These are phyloP conservation scores for Brassica napus DNA, from an alignment of 345 rosid genomes.

Conservation along the genomic window Da-Ae NC_063448.1:43138001-43138500, in stretches of 20 bases:
- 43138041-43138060: not conserved
- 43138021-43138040: constrained; percentile 28
- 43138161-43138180: constrained; percentile 29
- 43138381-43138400: constrained; percentile 75
- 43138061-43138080: constrained; percentile 25
- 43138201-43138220: constrained; percentile 90
- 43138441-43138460: not conserved
- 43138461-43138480: not conserved
- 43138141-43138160: constrained; percentile 21
- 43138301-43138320: not conserved
- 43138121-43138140: constrained; percentile 7
- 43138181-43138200: constrained; percentile 31
- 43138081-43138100: constrained; percentile 37
- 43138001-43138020: constrained; percentile 20
- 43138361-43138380: constrained; percentile 92
- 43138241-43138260: constrained; percentile 71
- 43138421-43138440: constrained; percentile 86
- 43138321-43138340: constrained; percentile 56
- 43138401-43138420: constrained; percentile 95
- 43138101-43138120: constrained; percentile 18
- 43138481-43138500: not conserved
- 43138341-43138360: constrained; percentile 81
- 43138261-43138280: constrained; percentile 5
- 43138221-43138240: constrained; percentile 95
- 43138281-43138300: not conserved